A percentile compares a stretch with the other conserved stretches of the same genome.
Evolutionary conservation across 2,329 filamentous ascomycete genomes (phyloP).

Genomic region (Cylindrodendrum hubeiense): DNA sequence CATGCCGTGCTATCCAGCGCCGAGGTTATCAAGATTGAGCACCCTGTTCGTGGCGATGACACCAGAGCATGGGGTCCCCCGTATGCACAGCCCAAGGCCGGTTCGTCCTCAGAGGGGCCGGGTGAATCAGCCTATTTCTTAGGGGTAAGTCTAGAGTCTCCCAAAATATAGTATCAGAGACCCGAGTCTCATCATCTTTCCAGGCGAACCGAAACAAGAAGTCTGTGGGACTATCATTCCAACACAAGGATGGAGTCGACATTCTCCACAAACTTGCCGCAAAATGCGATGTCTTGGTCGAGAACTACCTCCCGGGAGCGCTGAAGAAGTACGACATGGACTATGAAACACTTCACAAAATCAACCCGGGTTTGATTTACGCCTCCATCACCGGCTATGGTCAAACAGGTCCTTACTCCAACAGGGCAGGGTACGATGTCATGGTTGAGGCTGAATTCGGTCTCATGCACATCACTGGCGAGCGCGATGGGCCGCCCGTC

Average conservation of each 20-base stretch:
- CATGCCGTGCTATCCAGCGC: constrained; percentile 67
- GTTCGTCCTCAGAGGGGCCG: constrained; percentile 71
- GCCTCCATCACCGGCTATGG: constrained; percentile 98
- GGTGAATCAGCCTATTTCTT: constrained; percentile 97
- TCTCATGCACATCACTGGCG: constrained; percentile 97
- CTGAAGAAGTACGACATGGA: constrained; percentile 93
- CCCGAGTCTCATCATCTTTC: constrained; percentile 26
- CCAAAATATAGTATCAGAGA: neutral
- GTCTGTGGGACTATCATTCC: constrained; percentile 91
- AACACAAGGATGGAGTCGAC: constrained; percentile 83
- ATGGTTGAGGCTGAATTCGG: constrained; percentile 99
- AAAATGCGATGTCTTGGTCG: constrained; percentile 91
- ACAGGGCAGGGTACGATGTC: constrained; percentile 94
- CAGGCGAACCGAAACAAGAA: constrained; percentile 98
- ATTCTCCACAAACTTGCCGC: constrained; percentile 88
- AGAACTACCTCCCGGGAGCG: constrained; percentile 94
- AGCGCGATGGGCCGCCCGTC: constrained; percentile 88
- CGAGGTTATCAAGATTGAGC: constrained; percentile 97
- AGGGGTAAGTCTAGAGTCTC: constrained; percentile 67
- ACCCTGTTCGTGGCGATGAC: constrained; percentile 91
- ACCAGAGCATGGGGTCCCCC: constrained; percentile 97
- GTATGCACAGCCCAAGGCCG: constrained; percentile 82
- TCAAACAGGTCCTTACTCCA: constrained; percentile 90
- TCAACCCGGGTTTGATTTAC: constrained; percentile 92
- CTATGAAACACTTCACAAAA: constrained; percentile 81